Conservation (phyloP, 2,329 filamentous ascomycete species). For the Cladobotryum protrusum region DNA sequence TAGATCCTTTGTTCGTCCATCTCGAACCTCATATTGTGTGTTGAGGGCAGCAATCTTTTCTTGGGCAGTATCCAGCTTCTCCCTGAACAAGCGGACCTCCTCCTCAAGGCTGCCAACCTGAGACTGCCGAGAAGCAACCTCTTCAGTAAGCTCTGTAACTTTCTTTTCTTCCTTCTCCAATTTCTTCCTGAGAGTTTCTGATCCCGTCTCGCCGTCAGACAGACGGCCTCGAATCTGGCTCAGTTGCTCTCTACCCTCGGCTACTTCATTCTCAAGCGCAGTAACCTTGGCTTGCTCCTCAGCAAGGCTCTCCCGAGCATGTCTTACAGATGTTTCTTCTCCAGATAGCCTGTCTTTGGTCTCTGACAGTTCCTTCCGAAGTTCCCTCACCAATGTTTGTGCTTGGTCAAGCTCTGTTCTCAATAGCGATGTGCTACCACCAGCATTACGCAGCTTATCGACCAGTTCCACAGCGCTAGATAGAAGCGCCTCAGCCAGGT, state of each 20-base stretch:
- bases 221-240: slow-evolving; percentile 63
- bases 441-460: slow-evolving; percentile 52
- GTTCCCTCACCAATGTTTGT: slow-evolving; percentile 45
- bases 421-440: slow-evolving; percentile 54
- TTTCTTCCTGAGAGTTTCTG: slow-evolving; percentile 67
- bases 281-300: slow-evolving; percentile 48
- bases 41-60: slow-evolving; percentile 44
- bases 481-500: slow-evolving; percentile 55
- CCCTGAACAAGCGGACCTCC: slow-evolving; percentile 62
- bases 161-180: slow-evolving; percentile 71
- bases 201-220: slow-evolving; percentile 76
- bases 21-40: slow-evolving; percentile 61
- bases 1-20: slow-evolving; percentile 70
- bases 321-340: slow-evolving; percentile 45
- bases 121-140: slow-evolving; percentile 69
- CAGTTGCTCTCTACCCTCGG: slow-evolving; percentile 64
- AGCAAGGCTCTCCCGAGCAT: slow-evolving; percentile 47
- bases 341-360: slow-evolving; percentile 46
- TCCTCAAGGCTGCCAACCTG: slow-evolving; percentile 70
- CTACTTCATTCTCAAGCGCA: slow-evolving; percentile 51
- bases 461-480: slow-evolving; percentile 52
- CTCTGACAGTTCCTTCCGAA: slow-evolving; percentile 52
- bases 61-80: slow-evolving; percentile 53
- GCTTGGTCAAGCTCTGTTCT: slow-evolving; percentile 58
- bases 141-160: slow-evolving; percentile 59